Conservation (phyloP, 148 eudicot genomes). For the Nyssa sinensis region DNA sequence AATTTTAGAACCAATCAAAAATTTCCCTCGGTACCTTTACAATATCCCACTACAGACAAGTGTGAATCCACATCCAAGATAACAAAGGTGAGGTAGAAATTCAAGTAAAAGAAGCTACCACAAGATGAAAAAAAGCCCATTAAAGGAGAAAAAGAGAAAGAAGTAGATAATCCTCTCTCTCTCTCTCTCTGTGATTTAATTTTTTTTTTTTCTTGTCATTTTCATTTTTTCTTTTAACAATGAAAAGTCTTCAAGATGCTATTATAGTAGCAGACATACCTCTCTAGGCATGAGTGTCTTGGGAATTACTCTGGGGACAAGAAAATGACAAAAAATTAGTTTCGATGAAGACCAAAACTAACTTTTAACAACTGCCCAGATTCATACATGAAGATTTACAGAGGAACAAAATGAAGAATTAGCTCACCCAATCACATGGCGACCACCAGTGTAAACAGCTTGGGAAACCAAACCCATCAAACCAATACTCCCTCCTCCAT, state of each 20-base stretch:
- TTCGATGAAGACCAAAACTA: not conserved
- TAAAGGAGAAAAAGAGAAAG: not conserved
- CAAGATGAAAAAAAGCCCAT: not conserved
- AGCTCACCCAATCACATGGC: constrained; percentile 42
- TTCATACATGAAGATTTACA: not conserved
- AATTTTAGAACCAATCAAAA: not conserved
- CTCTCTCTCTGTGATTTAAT: not conserved
- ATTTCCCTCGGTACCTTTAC: constrained; percentile 2
- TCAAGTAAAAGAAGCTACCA: constrained; percentile 17
- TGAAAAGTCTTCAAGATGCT: not conserved
- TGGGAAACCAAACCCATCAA: constrained; percentile 41
- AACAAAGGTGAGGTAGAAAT: constrained; percentile 20
- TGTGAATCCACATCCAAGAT: constrained; percentile 6
- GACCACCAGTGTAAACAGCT: constrained; percentile 43
- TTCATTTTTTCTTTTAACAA: not conserved
- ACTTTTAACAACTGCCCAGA: not conserved
- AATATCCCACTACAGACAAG: not conserved
- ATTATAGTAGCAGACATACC: constrained; percentile 18
- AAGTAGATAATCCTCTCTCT: constrained; percentile 3
- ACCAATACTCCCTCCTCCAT: constrained; percentile 48
- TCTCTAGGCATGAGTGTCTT: constrained; percentile 46
- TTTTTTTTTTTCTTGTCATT: not conserved
- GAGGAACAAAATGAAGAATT: not conserved
- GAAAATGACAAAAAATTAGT: constrained; percentile 26
- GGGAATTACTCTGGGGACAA: constrained; percentile 41